Evolutionary conservation across 148 eudicot species (phyloP), one percentile per base, ranked within the genome.

Genomic region (Camellia granthamiana): DNA sequence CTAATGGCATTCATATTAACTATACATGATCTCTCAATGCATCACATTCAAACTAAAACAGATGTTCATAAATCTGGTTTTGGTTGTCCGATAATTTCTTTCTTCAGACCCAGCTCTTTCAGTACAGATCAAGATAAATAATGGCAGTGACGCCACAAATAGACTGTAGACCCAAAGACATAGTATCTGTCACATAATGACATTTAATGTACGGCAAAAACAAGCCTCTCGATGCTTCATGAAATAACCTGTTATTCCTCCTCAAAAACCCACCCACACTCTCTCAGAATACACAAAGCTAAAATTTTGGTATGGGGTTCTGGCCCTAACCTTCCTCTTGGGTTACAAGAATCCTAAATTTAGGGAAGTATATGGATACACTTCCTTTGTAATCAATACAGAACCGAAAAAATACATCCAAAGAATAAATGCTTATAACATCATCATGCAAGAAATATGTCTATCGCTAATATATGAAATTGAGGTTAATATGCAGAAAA

Each of bases 1-100:
- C 96, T 63, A 80, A 66, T 43, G 10, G 82, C 42, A 54, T 42
- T 73, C 44, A 42, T 73, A 78, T 79, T 66, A 68, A 82, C 19
- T 73, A 52, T 59, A 62, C 19, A 56, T 41, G 69, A 72, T 79
- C 65, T 72, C 72, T 63, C 63, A 59, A 64, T 38, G 72, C 71
- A 77, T 42, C 47, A 77, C 15, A 72, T 62, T 63, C 62, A 51
- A 62, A 71, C 60, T 55, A 76, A 81, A 67, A 71, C 49, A 43
- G 46, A 59, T 14, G 73, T 38, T 42, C 44, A 59, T 21, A 61
- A 47, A 68, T 81, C 66, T 70, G 23, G 13, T 69, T 54, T 62
- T 43, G 4, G 5, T 18, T 15, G 43, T 5, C 5, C 15, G 16
- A 10, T 41, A 7, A 10, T 2, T 14, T 6, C 9, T 21, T 13